These are phyloP conservation scores for Populus pruinosa DNA, from an alignment of 345 rosid species.

Conservation along the genomic window DNA sequence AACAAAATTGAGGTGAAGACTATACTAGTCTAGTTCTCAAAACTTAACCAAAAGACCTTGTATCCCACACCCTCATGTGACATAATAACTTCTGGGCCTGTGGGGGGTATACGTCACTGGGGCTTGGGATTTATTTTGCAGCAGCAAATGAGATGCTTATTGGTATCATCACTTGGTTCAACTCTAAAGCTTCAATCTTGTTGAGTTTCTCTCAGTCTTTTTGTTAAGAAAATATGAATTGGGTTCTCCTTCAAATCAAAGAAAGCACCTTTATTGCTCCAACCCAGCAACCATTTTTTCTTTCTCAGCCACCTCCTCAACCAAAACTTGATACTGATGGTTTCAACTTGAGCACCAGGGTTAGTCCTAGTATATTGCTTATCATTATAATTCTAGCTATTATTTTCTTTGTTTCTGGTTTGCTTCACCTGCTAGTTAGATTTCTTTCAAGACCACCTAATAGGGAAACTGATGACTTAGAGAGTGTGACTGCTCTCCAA, in stretches of 20 bases:
- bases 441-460: constrained; percentile 59
- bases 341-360: constrained; percentile 56
- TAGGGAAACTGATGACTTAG: constrained; percentile 65
- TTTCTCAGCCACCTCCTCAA: constrained; percentile 32
- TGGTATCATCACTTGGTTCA: constrained; percentile 14
- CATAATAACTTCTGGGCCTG: background rate
- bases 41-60: background rate
- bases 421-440: constrained; percentile 83
- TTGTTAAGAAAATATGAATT: constrained; percentile 28
- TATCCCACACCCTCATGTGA: background rate
- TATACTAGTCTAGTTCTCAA: background rate
- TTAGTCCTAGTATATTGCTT: constrained; percentile 74
- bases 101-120: background rate
- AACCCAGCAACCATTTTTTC: constrained; percentile 26
- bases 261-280: constrained; percentile 32
- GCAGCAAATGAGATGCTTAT: constrained; percentile 20
- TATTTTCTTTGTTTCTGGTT: constrained; percentile 82
- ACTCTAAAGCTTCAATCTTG: constrained; percentile 28
- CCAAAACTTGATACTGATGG: constrained; percentile 28
- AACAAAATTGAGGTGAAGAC: constrained; percentile 4
- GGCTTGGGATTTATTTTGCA: constrained; percentile 7
- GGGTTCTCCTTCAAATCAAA: constrained; percentile 35
- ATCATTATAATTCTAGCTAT: constrained; percentile 83
- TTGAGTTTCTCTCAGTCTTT: constrained; percentile 15
- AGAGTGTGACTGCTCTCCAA: constrained; percentile 75